These are phyloP conservation scores for Trametes versicolor DNA, from an alignment of 1,284 basidiomycete genomes.

Conservation along the genomic window DNA sequence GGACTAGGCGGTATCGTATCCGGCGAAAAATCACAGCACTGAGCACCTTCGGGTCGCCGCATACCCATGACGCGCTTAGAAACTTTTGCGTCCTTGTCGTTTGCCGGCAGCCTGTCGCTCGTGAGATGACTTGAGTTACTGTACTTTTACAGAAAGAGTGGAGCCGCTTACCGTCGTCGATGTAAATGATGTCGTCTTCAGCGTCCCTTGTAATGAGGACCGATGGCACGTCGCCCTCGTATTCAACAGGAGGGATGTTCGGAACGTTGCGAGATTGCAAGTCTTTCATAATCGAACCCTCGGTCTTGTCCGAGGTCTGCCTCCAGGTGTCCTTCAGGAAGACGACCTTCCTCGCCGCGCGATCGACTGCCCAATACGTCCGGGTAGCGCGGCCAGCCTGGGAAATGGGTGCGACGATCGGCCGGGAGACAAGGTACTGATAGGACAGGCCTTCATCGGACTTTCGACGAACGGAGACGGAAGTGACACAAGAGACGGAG, in stretches of 20 bases:
- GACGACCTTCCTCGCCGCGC: neutral
- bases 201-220: neutral
- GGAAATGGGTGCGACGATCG: constrained; percentile 2
- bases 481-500: neutral
- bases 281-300: neutral
- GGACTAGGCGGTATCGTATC: constrained; percentile 21
- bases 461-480: neutral
- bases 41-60: neutral
- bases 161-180: neutral
- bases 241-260: constrained; percentile 21
- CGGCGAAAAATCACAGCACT: neutral
- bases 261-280: neutral
- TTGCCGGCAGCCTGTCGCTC: neutral
- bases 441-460: neutral
- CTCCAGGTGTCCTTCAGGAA: constrained; percentile 26
- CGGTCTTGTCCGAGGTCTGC: neutral
- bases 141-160: too few species aligned
- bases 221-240: constrained; percentile 20
- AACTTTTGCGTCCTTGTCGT: constrained; percentile 11
- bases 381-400: constrained; percentile 10
- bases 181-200: neutral
- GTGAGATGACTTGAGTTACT: neutral
- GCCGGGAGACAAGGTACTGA: constrained; percentile 17
- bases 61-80: neutral
- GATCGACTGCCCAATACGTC: constrained; percentile 19